A percentile compares a stretch with the other conserved stretches of the same genome.
Evolutionary conservation across 148 eudicot species (phyloP).

Genomic region (Amaranthus palmeri): DNA sequence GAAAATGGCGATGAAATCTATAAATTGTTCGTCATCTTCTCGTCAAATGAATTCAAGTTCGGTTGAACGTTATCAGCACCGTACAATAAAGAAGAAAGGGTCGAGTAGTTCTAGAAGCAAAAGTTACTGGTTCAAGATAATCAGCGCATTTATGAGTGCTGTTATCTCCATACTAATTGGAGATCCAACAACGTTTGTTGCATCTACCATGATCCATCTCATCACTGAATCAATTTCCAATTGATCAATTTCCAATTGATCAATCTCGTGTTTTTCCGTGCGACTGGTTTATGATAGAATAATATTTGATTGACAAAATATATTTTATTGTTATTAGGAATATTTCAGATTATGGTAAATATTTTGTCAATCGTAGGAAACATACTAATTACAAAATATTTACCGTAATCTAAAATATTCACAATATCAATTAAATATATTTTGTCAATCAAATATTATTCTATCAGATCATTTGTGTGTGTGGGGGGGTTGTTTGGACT

Average conservation of each 20-base stretch:
- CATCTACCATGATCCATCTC: not conserved
- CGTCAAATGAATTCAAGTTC: too few relatives aligned
- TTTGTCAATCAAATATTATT: too few relatives aligned
- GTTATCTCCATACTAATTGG: slow-evolving; percentile 3
- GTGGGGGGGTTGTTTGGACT: too few relatives aligned
- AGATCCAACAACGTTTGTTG: not conserved
- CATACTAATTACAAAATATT: too few relatives aligned
- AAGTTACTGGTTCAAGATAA: not conserved
- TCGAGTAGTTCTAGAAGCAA: not conserved
- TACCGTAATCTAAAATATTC: too few relatives aligned
- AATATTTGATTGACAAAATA: not conserved
- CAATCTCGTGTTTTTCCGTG: slow-evolving; percentile 31
- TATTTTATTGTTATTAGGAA: too few relatives aligned
- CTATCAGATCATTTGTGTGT: too few relatives aligned
- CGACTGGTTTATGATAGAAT: slow-evolving; percentile 35
- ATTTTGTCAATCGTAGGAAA: too few relatives aligned
- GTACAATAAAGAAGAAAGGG: not conserved
- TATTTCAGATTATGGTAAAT: too few relatives aligned
- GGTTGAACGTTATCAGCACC: too few relatives aligned
- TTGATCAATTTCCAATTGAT: slow-evolving; percentile 53
- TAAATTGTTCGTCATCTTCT: not conserved
- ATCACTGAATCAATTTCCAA: slow-evolving; percentile 28
- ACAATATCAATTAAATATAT: too few relatives aligned
- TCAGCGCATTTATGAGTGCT: not conserved
- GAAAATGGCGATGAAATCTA: not conserved